Base-by-base conservation (phyloP, 164 flowering plant genomes). In the Tetracentron sinense region DNA sequence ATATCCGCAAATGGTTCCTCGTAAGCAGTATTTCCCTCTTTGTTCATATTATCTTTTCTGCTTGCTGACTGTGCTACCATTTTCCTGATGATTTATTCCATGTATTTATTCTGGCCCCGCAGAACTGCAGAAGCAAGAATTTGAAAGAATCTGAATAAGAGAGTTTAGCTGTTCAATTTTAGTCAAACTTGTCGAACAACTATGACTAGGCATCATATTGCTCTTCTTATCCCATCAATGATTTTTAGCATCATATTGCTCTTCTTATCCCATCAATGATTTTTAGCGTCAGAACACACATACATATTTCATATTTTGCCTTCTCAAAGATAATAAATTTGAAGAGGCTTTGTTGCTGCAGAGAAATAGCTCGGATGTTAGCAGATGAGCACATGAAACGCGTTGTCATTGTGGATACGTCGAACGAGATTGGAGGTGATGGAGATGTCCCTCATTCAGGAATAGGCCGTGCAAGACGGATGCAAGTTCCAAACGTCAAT, bases 341-440 rank as follows among this genome's bases (percentile, higher is more conserved):
- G 28, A 54, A 53, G 44, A 51, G 23, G 54, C 30, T 71, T 75
- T n/a, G n/a, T n/a, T 65, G 54, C 46, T 71, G 75, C 89, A 90
- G 98, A 78, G 98, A 91, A 80, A 88, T 85, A 35, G 96, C 97
- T 60, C 77, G 97, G 74, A 86, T 85, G 82, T 63, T 94, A 75
- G 97, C 98, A 19, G 96, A 94, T 78, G 97, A 94, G 48, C 85
- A 78, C 77, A 82, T 61, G 85, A 94, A 82, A 75, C 92, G 97
- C 52, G 98, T 94, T 48, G 79, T 90, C 51, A 90, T 94, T 68
- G 85, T 94, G 27, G 98, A 91, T 61, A 94, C 98, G n/a, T 90
- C 97, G 42, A 94, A 94, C 79, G 98, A 94, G 76, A 90, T 94
- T 74, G 98, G 98, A 58, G 98, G 98, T 58, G 98, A 94, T 77